phyloP scores from a whole-genome alignment of 2,329 filamentous ascomycete genomes.

The Fonsecaea pedrosoi region DNA sequence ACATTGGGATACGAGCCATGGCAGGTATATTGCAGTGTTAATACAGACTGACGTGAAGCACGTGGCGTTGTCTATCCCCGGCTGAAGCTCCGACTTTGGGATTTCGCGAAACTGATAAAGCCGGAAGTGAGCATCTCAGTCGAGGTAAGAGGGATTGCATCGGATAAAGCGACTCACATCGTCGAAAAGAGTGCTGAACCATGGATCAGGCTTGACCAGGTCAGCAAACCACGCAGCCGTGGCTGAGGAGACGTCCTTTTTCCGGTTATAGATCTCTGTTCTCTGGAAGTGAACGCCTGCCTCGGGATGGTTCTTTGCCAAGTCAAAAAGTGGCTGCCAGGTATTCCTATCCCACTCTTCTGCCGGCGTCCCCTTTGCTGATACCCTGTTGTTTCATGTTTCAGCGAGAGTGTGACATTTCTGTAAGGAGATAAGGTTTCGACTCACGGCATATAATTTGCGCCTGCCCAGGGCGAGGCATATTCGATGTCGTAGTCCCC shows the following conservation, averaged over 20 bases:
- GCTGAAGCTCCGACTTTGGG: conserved; percentile 62
- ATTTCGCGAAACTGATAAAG: conserved; percentile 66
- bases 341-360: conserved; percentile 64
- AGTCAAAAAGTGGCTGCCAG: conserved; percentile 63
- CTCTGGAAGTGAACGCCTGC: conserved; percentile 77
- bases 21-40: conserved; percentile 85
- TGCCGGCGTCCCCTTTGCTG: conserved; percentile 42
- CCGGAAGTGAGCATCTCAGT: conserved; percentile 7
- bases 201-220: conserved; percentile 71
- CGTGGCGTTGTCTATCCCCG: conserved; percentile 73
- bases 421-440: neutral
- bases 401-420: no score
- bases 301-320: conserved; percentile 69
- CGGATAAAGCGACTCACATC: conserved; percentile 57
- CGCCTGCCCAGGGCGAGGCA: conserved; percentile 81
- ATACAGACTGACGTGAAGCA: conserved; percentile 87
- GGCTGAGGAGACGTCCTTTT: conserved; percentile 65
- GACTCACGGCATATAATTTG: conserved; percentile 72
- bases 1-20: conserved; percentile 83
- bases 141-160: conserved; percentile 3
- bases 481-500: conserved; percentile 81
- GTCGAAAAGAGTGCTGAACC: conserved; percentile 74
- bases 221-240: conserved; percentile 69
- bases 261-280: conserved; percentile 63
- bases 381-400: conserved; percentile 42